These are phyloP conservation scores for Micromonas pusilla DNA, from an alignment of 139 green algal species.

Conservation along the genomic window DNA sequence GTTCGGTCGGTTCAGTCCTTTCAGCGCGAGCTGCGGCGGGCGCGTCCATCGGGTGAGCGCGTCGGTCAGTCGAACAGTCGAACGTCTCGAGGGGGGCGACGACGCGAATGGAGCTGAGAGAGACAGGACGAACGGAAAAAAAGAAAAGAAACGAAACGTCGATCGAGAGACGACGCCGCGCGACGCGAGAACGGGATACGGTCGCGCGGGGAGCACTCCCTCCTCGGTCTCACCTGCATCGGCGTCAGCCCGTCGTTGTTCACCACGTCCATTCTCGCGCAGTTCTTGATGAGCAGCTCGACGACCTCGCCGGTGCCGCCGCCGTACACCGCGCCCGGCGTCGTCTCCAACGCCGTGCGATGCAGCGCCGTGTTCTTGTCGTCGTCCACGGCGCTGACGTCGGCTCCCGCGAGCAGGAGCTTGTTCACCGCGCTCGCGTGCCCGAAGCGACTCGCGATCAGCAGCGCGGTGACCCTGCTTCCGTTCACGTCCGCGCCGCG, in stretches of 20 bases:
- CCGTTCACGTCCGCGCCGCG: background rate
- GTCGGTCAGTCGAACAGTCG: no score
- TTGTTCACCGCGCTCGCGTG: background rate
- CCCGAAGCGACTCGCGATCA: background rate
- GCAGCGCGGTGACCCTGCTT: background rate
- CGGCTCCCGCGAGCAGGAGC: background rate
- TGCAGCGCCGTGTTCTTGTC: conserved; percentile 3
- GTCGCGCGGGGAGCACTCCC: no score
- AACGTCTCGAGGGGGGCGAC: no score
- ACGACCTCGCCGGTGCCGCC: background rate
- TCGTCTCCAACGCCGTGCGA: background rate
- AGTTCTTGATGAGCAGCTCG: background rate
- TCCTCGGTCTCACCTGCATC: no score
- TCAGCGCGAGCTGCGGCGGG: background rate
- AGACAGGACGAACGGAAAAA: no score
- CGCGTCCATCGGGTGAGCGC: no score
- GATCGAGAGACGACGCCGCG: no score
- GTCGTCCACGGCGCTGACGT: background rate
- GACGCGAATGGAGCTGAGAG: no score
- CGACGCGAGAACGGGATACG: no score
- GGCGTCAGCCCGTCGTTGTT: background rate
- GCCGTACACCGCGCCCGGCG: background rate
- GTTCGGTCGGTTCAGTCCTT: background rate
- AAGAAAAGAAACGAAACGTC: no score
- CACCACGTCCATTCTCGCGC: background rate